Conservation (phyloP, 371 early-diverging fungal genomes). For the Rhizopus arrhizus region DNA sequence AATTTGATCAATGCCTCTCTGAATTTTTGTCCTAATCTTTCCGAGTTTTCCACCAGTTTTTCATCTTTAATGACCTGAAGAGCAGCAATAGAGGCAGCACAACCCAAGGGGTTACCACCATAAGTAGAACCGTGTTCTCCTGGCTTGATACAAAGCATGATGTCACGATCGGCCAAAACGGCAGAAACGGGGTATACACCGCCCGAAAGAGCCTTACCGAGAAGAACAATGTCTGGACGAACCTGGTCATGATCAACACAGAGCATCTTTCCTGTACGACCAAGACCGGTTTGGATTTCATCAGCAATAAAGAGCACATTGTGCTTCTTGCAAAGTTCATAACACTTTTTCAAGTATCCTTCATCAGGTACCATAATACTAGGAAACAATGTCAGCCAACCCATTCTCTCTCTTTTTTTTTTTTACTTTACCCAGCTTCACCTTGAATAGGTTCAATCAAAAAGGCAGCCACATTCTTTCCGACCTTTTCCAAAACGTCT, state of each 20-base stretch:
- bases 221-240: conserved; percentile 90
- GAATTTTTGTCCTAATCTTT: conserved; percentile 80
- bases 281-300: conserved; percentile 98
- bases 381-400: too few relatives aligned
- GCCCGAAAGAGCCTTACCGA: conserved; percentile 96
- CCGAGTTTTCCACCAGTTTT: conserved; percentile 79
- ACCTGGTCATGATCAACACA: conserved; percentile 89
- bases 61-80: conserved; percentile 95
- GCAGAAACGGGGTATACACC: conserved; percentile 96
- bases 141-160: conserved; percentile 93
- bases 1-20: conserved; percentile 72
- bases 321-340: conserved; percentile 93
- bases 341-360: conserved; percentile 83
- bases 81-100: conserved; percentile 93
- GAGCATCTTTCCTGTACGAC: conserved; percentile 92
- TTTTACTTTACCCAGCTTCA: conserved; percentile 78
- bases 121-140: conserved; percentile 98
- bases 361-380: conserved; percentile 92
- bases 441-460: conserved; percentile 98
- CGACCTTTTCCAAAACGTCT: conserved; percentile 79
- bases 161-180: conserved; percentile 84
- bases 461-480: conserved; percentile 86
- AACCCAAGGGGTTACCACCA: conserved; percentile 96
- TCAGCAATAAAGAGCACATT: conserved; percentile 97
- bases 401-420: too few relatives aligned